Evolutionary conservation across 164 flowering plant species (phyloP), one percentile per base, ranked within the genome.

Genomic region (Pachysandra terminalis): DNA sequence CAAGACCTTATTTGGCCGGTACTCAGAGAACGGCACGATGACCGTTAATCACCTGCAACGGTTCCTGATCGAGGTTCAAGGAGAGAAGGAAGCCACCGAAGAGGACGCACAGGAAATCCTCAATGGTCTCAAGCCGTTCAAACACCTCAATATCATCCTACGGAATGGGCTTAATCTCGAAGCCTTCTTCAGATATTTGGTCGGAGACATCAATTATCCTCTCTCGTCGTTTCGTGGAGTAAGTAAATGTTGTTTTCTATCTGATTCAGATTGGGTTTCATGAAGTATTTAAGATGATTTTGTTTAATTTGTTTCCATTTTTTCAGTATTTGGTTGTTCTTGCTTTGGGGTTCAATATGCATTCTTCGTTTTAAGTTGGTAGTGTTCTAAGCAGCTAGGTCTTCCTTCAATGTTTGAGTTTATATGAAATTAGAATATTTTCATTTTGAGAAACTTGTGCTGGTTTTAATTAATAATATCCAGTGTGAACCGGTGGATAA

Each of bases 1-100:
- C 74, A 89, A 86, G 76, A 25, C 54, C 37, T 59, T 92, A 1
- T 95, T 91, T 77, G 69, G 73, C 0, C 69, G 48, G 23, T 89
- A 85, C 79, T 83, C 99, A 0, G 91, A 85, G 74, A 85, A 85
- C 73, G 95, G 89, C 6, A 37, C 76, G 48, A 90, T 91, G 96
- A 74, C 59, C 65, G 80, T 69, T 17, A 90, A 85, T 57, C 83
- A 84, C 28, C 81, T 95, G 24, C 89, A 77, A 3, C 63, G 82
- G 28, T 95, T 95, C 82, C 56, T 95, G 67, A 69, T 78, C 13
- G 91, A 91, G 69, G 80, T 78, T 13, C 98, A 91, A 78, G 75
- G 77, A 19, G 84, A 90, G 57, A 75, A 67, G 0, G 74, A 76
- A 0, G 86, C 87, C 15, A 82, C 89, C 15, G 49, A 17, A 3